Base-by-base conservation (phyloP, 2,329 filamentous ascomycete species). In the Drechslera avenae region DNA sequence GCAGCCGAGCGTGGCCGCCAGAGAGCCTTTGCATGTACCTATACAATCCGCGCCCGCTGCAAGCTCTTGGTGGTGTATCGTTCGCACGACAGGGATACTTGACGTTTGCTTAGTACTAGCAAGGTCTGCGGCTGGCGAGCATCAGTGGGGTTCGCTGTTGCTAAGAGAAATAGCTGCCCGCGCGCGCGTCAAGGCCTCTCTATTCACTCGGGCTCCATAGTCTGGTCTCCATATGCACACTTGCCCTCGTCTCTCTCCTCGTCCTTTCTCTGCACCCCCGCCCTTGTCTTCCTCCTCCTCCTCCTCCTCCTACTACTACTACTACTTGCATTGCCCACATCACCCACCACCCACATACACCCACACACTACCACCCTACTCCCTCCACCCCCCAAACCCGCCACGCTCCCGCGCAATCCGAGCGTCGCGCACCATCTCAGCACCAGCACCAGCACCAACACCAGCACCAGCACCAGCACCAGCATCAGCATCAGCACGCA, bases 81-180 rank as follows among this genome's bases (percentile, higher is more conserved):
- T 64, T 59, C 55, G 49, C 46, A 66, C 62, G 57, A 62, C 54
- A 54, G 54, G 54, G 54, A 45, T 47, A 48, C 47, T 34, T 60
- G 59, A 60, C 58, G 57, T 60, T 13, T 65, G 62, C 47, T 52
- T 57, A n/a, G n/a, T n/a, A 30, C 31, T 16, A 43, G 41, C 19
- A 44, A 32, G 55, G 57, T 52, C 40, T 56, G 57, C 57, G 60
- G 56, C 26, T 28, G 10, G 26, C 60, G 60, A 59, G 54, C 47
- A 46, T 54, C 43, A 40, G 50, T 61, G 59, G 60, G 53, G 62
- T 64, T 58, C 52, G 55, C 54, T 46, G 56, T 51, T 55, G 57
- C 54, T 58, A 65, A 63, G 60, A 64, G 60, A 67, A 66, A 66
- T 64, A 66, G 48, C 41, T 49, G 40, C 46, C 57, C 54, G 56